Base-by-base conservation (phyloP, 768 basidiomycete genomes). In the Kwoniella mangroviensis region DNA sequence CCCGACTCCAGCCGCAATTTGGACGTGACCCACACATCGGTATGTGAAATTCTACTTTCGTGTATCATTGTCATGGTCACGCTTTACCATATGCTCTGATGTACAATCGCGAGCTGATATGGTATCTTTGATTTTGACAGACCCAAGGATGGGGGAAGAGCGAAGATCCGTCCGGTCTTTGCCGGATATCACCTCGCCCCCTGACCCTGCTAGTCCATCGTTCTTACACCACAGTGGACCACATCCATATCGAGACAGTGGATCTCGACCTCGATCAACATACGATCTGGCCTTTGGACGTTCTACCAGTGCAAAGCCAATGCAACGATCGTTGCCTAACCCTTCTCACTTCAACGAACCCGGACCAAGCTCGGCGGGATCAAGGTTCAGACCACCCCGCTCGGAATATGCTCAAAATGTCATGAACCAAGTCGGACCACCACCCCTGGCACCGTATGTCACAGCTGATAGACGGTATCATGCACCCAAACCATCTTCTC, bases 371-470 rank as follows among this genome's bases (percentile, higher is more conserved):
- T 28, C 22, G 2, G 13, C 34, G 13, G 53, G 53, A 11, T 65
- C 63, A 17, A 55, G 63, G 19, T 65, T 55, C 42, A 54, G 63
- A 42, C 34, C 63, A 7, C 41, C 63, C 12, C 12, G 45, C n/a
- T 28, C 63, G 9, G 53, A 56, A 13, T 65, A 55, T 24, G n/a
- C 22, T 24, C 63, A 65, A 24, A 17, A 24, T 26, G n/a, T 53
- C 7, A 42, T 65, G 52, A 17, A 55, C 26, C 55, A 49, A 6
- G 28, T 66, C 42, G 65, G 65, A 45, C 65, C 65, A 34, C 56
- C 65, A 28, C 65, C 55, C 10, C 65, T 66, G 3, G 65, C 65
- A 21, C 65, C 55, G 9, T 66, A 66, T 41, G 65, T 66, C 28
- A 41, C 65, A 1, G 54, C 65, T n/a, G 65, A 57, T 22, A 9